phyloP scores from a whole-genome alignment of 768 basidiomycete species.

The Trametes sanguinea region DNA sequence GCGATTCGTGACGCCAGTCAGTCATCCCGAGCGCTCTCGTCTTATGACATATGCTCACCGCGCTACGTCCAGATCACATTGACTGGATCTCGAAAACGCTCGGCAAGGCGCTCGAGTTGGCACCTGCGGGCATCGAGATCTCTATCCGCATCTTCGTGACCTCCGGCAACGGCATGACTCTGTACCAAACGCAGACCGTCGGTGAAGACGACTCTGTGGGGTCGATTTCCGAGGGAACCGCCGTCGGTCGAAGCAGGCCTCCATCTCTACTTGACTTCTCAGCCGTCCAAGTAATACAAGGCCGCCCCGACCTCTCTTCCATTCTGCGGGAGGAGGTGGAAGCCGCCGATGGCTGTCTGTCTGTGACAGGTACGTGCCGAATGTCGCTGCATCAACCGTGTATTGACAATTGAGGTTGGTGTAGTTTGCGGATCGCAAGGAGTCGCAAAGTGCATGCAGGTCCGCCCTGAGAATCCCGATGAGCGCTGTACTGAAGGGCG shows the following conservation, averaged over 20 bases:
- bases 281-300: slow-evolving; percentile 34
- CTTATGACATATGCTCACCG: too few species aligned
- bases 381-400: too few species aligned
- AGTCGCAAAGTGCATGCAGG: slow-evolving; percentile 41
- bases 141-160: slow-evolving; percentile 47
- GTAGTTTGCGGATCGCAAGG: slow-evolving; percentile 53
- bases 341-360: slow-evolving; percentile 40
- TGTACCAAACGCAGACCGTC: slow-evolving; percentile 16
- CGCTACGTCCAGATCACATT: slow-evolving; percentile 34
- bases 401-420: too few species aligned
- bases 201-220: slow-evolving; percentile 28
- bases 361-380: slow-evolving; percentile 47
- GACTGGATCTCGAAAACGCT: slow-evolving; percentile 49
- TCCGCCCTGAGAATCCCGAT: slow-evolving; percentile 41
- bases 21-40: background rate
- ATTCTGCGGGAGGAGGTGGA: slow-evolving; percentile 43
- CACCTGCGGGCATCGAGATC: slow-evolving; percentile 36
- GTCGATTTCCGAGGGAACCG: slow-evolving; percentile 1
- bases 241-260: slow-evolving; percentile 20
- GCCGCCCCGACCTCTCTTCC: slow-evolving; percentile 45
- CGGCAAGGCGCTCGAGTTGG: slow-evolving; percentile 32
- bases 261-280: slow-evolving; percentile 29
- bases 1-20: slow-evolving; percentile 41
- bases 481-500: slow-evolving; percentile 41
- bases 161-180: slow-evolving; percentile 18